Base-by-base conservation (phyloP, 2,329 filamentous ascomycete genomes). In the Stromatinia cepivora region DNA sequence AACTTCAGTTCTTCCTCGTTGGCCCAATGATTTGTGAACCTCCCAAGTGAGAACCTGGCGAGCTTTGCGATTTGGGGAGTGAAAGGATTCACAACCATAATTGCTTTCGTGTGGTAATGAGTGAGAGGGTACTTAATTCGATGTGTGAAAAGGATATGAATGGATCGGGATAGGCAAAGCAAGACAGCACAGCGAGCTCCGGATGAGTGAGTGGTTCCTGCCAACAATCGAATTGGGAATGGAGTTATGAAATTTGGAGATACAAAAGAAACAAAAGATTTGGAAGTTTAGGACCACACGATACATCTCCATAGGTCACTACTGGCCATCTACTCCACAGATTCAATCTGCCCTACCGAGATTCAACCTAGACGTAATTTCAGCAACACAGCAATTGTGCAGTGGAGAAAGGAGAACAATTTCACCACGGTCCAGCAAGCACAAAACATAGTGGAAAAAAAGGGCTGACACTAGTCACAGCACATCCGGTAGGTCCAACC, bases 1-100 rank as follows among this genome's bases (percentile, higher is more conserved):
- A 28, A 67, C 66, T 67, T 67, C 34, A 67, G 52, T 42, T 67
- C 66, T 59, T 67, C 66, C 66, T 67, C 66, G 15, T 46, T 61
- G 6, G 66, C 66, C 66, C 66, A 67, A 15, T 45, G 54, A 25
- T 67, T 67, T 46, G 66, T 67, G 56, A 67, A 62, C 39, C 66
- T 62, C 1, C 66, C 66, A 36, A 67, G 45, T 13, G 56, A 61
- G 20, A 67, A 67, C 25, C 66, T 39, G 13, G 57, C 46, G 57
- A 59, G 52, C 28, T 67, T 67, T 9, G 66, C 66, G 15, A 67
- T 50, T 48, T 67, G 66, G 28, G 46, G 61, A 4, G 48, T 64
- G 13, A 64, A 64, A 22, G 46, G 42, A 20, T 52, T 17, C n/a
- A 53, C 46, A 53, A 52, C 61, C 61, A 64, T 64, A 17, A 36